Evolutionary conservation across 2,329 filamentous ascomycete species (phyloP), one percentile per base, ranked within the genome.

Genomic region (Gliomastix tumulicola): DNA sequence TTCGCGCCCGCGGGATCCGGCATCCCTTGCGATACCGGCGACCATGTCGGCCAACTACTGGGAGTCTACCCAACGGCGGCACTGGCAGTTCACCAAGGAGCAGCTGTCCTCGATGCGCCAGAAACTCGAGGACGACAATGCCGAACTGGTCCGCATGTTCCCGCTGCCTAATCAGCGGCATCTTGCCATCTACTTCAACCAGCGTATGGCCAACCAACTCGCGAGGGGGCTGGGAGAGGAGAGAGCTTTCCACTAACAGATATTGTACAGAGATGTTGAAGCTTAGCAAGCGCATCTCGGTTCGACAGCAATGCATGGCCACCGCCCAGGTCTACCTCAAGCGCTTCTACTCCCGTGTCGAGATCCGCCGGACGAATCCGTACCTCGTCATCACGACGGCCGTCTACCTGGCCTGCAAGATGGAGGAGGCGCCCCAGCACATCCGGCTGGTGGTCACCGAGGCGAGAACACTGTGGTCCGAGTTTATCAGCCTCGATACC

Each of bases 401-500:
- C 6, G 74, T 97, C 42, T 98, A 98, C 58, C 70, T 98, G 23
- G 89, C 92, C 16, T 95, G 88, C 66, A 98, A 98, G 64, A 95
- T 94, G 79, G 92, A 98, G 59, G 92, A 98, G 60, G 89, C 82
- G 35, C 92, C 92, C 4, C 90, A 97, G 58, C 92, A 98, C 58
- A 97, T 98, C 51, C 79, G 92, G 21, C 76, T 94, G 44, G 82
- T 98, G 40, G 82, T 92, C 10, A 82, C 79, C 32, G 92, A 98
- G 59, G 88, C 89, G 4, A 80, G 88, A 22, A 77, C 83, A 40
- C 72, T 94, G 41, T 95, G 88, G 87, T 82, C 86, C 50, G 85
- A 89, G 45, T 76, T 84, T 41, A 77, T 86, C 47, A 70, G 76
- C 28, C 76, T 81, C 40, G 88, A 95, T 57, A 84, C 85, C 8